Base-by-base conservation (phyloP, 116 monocot species). In the Papilionanthe hybrid region DNA sequence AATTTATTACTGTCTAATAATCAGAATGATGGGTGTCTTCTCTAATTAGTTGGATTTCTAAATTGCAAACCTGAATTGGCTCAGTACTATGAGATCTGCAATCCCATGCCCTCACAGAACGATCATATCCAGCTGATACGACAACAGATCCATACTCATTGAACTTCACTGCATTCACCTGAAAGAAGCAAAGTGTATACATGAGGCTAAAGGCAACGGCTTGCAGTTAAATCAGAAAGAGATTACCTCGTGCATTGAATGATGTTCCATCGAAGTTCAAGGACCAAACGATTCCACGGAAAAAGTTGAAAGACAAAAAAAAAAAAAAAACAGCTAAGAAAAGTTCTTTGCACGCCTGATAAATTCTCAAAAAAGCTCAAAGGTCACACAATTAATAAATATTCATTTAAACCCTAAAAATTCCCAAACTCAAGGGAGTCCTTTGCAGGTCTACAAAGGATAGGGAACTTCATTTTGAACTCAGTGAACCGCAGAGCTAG, bases 111-210 rank as follows among this genome's bases (percentile, higher is more conserved):
- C 94, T 91, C 5, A 98, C 87, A 42, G 98, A 94, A 15, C 87
- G 98, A 82, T 98, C 98, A 88, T 98, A 98, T 9, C 94, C 94
- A 72, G 94, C 98, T 13, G 98, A 94, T 75, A 94, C 83, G 10
- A 94, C 98, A 53, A 94, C 94, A n/a, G 94, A 81, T 41, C 81
- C 87, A 77, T 91, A 88, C 87, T 92, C 98, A 87, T 98, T 98
- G 81, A 98, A 98, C 78, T 93, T 98, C 12, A 94, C 98, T 20
- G 94, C 87, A 82, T 98, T 98, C 48, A 98, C 93, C 98, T 98
- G 48, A 60, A 73, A 60, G 41, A 84, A 12, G 45, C 9, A 63
- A 72, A 60, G 69, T 0, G 32, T 69, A 69, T 29, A 75, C 75
- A 75, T 20, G 44, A 66, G 4, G 19, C 5, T 41, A 57, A 73